Conservation (phyloP, 2,329 filamentous ascomycete species). For the Botrytis aclada region DNA sequence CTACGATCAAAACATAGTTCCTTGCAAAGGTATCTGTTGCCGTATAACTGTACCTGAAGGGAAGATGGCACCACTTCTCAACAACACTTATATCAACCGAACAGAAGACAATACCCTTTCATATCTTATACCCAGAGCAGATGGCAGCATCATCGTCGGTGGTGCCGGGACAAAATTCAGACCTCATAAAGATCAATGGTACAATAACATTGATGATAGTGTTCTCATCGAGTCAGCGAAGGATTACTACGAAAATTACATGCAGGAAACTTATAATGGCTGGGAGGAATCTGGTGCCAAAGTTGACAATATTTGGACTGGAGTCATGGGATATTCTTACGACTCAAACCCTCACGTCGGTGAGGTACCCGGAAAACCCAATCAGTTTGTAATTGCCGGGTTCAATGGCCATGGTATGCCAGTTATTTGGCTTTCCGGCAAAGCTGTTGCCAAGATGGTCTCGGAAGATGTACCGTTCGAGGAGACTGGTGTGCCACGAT, state of each 20-base stretch:
- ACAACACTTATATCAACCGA: slow-evolving; percentile 26
- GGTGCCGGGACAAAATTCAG: slow-evolving; percentile 42
- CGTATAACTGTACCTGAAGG: slow-evolving; percentile 33
- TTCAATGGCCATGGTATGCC: slow-evolving; percentile 22
- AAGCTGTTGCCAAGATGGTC: slow-evolving; percentile 45
- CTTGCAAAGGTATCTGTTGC: slow-evolving; percentile 50
- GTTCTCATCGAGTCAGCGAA: slow-evolving; percentile 42
- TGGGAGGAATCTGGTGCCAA: slow-evolving; percentile 46
- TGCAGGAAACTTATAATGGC: slow-evolving; percentile 39
- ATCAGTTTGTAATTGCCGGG: slow-evolving; percentile 15
- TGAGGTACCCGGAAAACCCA: neutral
- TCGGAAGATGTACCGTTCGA: slow-evolving; percentile 34
- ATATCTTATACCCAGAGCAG: slow-evolving; percentile 35
- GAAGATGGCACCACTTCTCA: slow-evolving; percentile 22
- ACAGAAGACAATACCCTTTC: slow-evolving; percentile 19
- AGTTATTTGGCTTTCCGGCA: slow-evolving; percentile 39
- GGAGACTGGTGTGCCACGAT: slow-evolving; percentile 40
- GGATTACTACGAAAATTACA: slow-evolving; percentile 45
- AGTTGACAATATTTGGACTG: slow-evolving; percentile 35
- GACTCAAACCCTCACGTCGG: slow-evolving; percentile 15
- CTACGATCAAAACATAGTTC: slow-evolving; percentile 53
- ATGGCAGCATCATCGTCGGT: slow-evolving; percentile 39
- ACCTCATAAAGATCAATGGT: slow-evolving; percentile 41
- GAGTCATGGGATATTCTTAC: slow-evolving; percentile 19
- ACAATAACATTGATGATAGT: slow-evolving; percentile 46